These are phyloP conservation scores for Aureobasidium melanogenum DNA, from an alignment of 2,329 filamentous ascomycete genomes.

Conservation along the genomic window DNA sequence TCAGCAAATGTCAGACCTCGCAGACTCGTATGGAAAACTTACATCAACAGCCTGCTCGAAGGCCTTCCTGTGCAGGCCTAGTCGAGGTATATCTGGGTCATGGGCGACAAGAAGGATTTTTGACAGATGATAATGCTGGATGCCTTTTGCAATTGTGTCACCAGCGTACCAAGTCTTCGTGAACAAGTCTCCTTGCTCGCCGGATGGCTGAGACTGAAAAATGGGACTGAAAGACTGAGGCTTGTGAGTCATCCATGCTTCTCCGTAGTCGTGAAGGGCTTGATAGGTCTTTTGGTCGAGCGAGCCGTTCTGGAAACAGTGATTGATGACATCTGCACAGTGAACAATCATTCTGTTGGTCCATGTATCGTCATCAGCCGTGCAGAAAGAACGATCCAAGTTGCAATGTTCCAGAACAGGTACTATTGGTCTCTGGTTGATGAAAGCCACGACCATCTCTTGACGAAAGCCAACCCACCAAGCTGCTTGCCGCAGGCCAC, in stretches of 20 bases:
- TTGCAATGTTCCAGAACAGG: slow-evolving; percentile 44
- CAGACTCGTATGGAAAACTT: neutral
- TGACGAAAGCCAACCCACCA: slow-evolving; percentile 52
- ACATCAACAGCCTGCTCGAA: slow-evolving; percentile 33
- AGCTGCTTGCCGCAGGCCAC: slow-evolving; percentile 39
- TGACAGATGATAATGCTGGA: slow-evolving; percentile 52
- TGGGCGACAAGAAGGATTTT: slow-evolving; percentile 49
- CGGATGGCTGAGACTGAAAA: slow-evolving; percentile 34
- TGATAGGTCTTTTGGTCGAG: slow-evolving; percentile 31
- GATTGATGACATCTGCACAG: slow-evolving; percentile 55
- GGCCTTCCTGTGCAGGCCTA: slow-evolving; percentile 35
- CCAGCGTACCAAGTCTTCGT: slow-evolving; percentile 51
- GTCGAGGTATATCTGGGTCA: slow-evolving; percentile 44
- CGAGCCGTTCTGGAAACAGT: slow-evolving; percentile 45
- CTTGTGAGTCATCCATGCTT: slow-evolving; percentile 39
- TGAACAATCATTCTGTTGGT: slow-evolving; percentile 48
- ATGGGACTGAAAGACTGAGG: slow-evolving; percentile 49
- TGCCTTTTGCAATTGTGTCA: slow-evolving; percentile 50
- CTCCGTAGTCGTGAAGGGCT: slow-evolving; percentile 37
- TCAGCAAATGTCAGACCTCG: neutral
- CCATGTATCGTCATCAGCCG: slow-evolving; percentile 47
- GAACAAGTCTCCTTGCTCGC: slow-evolving; percentile 35
- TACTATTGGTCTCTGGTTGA: slow-evolving; percentile 37
- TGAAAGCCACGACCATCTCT: slow-evolving; percentile 48
- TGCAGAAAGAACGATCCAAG: slow-evolving; percentile 42